These are phyloP conservation scores for Russula sp. DNA, from an alignment of 768 basidiomycete species.

Conservation along the genomic window DNA sequence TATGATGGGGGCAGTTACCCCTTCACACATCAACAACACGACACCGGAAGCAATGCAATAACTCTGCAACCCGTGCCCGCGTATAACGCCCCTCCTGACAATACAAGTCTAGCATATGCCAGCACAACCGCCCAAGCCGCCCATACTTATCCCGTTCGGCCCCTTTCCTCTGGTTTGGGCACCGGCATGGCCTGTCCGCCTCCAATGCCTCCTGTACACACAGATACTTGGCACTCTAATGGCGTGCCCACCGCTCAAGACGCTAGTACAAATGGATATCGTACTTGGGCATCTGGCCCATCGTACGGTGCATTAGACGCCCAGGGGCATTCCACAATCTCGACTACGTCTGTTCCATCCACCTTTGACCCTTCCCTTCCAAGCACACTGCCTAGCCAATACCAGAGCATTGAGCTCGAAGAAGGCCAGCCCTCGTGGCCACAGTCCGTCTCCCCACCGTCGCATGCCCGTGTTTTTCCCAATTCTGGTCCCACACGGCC, in stretches of 20 bases:
- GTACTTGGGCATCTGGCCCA: constrained; percentile 16
- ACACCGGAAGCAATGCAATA: constrained; percentile 14
- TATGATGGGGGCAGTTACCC: constrained; percentile 12
- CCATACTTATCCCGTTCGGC: constrained; percentile 14
- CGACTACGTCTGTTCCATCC: constrained; percentile 12
- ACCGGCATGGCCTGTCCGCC: constrained; percentile 8
- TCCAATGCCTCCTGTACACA: constrained; percentile 8
- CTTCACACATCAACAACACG: constrained; percentile 14
- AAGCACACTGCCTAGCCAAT: constrained; percentile 16
- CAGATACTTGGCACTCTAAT: constrained; percentile 15
- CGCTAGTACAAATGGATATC: constrained; percentile 21
- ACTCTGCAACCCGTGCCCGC: constrained; percentile 13
- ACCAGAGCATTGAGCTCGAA: constrained; percentile 18
- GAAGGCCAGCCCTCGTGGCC: constrained; percentile 18
- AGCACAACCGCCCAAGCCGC: constrained; percentile 10
- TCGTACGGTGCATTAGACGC: constrained; percentile 16
- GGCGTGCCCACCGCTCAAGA: constrained; percentile 10
- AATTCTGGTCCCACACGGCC: constrained; percentile 8
- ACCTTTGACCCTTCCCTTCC: constrained; percentile 17
- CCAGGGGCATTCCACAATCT: constrained; percentile 12
- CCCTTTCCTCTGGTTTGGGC: constrained; percentile 10
- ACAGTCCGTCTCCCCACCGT: constrained; percentile 20
- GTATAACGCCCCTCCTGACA: constrained; percentile 9
- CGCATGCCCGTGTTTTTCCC: constrained; percentile 15
- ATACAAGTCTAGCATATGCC: constrained; percentile 14